Evolutionary conservation across 176 grass and related monocot species (phyloP), one percentile per base, ranked within the genome.

Genomic region (Rhipidocladum racemiflorum): DNA sequence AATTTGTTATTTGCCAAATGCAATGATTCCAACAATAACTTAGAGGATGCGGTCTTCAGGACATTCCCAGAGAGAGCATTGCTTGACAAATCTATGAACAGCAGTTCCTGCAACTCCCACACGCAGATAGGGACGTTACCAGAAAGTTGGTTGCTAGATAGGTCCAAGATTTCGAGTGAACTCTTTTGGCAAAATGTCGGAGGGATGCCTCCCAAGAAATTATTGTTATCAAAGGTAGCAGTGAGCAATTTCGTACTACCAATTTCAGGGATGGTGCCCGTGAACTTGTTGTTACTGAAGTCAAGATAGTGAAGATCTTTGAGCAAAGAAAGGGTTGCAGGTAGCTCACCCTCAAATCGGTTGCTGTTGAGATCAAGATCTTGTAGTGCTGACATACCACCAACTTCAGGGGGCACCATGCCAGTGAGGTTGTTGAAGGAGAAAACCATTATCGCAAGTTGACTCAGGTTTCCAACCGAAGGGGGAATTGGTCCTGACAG

Each of bases 261-360:
- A 30, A 89, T 73, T 13, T 65, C 45, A 24, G 68, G 68, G n/a
- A 80, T 74, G 36, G 64, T 60, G 38, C 76, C 82, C 0, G 10
- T 80, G 21, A 89, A 75, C 36, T 61, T 75, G 68, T 89, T 81
- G 59, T 40, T 55, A 54, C 83, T 61, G 24, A 75, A 12, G 21
- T 67, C 35, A 18, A 85, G 1, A 38, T 7, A 68, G 3, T 39
- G 15, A 0, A 81, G 68, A 21, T 70, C 85, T 9, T 21, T 62
- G 46, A 91, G 80, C n/a, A 17, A 56, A 3, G 53, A 80, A 60
- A 91, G 36, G 16, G 84, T 36, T 32, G 25, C 14, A 3, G 92
- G 81, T 29, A 94, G 70, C 61, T 89, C 81, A 0, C 89, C 89
- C 8, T 84, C 86, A 7, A 91, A 67, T 17, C 77, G 42, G 73